Evolutionary conservation across 2,329 filamentous ascomycete species (phyloP), one percentile per base, ranked within the genome.

Genomic region (Penicillium sumatraense): DNA sequence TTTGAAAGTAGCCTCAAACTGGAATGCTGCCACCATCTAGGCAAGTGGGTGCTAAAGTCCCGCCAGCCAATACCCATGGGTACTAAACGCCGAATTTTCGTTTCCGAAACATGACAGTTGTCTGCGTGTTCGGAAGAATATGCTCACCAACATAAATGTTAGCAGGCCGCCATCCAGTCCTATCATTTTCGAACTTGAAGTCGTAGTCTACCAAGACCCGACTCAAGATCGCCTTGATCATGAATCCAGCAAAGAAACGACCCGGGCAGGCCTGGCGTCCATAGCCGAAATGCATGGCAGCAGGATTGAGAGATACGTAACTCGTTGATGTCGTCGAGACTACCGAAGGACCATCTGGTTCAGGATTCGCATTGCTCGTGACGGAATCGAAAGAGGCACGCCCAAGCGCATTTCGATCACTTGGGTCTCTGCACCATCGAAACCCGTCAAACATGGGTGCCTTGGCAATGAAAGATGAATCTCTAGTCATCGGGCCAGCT

Each of bases 201-300:
- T 72, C 68, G 42, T 71, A 71, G 6, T 70, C 67, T 23, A 64
- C 50, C 10, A 70, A 53, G 21, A 72, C 53, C 11, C 64, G 64
- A 23, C 68, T 68, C 26, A 70, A 36, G 27, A 70, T 60, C 3
- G 64, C 62, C 45, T 71, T 70, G 29, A 66, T 56, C 3, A 61
- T 61, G 35, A 58, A 60, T 18, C 47, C 50, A 1, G 60, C 64
- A n/a, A 68, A 63, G 42, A 65, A 64, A 2, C 68, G 59, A 14
- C 63, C 66, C 13, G 68, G 65, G 49, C 66, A 70, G 1, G 64
- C 62, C 41, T 61, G 63, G 10, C 59, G 54, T 11, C 65, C 68
- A 20, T 60, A 67, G 2, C 68, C 68, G 40, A 71, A 71, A 29
- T 70, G 66, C 57, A 69, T 62, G 27, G 65, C 65, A 6, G 57